Evolutionary conservation across 345 rosid species (phyloP).

Genomic region (Eucalyptus victrix): DNA sequence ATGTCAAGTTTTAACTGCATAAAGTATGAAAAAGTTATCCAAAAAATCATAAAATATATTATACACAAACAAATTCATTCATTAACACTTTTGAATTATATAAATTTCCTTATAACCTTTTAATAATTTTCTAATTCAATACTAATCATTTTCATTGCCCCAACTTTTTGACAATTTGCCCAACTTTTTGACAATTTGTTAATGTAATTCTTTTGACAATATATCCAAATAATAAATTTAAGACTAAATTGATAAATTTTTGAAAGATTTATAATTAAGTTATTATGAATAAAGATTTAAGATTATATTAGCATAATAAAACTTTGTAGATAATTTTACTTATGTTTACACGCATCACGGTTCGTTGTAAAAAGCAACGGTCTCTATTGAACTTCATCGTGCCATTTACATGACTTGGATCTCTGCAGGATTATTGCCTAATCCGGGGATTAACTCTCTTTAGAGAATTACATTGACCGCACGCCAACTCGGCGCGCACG

Average conservation of each 20-base stretch:
- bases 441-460: background rate
- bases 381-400: background rate
- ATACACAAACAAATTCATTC: fast-evolving
- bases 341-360: fast-evolving
- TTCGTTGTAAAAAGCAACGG: background rate
- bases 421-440: background rate
- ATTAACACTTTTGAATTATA: no score
- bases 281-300: fast-evolving
- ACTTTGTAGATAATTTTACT: no score
- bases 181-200: fast-evolving
- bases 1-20: background rate
- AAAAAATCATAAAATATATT: no score
- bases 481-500: background rate
- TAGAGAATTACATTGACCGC: background rate
- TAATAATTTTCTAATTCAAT: no score
- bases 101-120: no score
- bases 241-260: fast-evolving
- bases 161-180: no score
- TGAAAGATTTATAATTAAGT: no score
- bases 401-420: background rate
- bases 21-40: no score
- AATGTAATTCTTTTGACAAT: fast-evolving
- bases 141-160: no score
- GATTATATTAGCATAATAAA: fast-evolving
- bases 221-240: no score